Base-by-base conservation (phyloP, 106 monocot genomes). In the Chionographis japonica region DNA sequence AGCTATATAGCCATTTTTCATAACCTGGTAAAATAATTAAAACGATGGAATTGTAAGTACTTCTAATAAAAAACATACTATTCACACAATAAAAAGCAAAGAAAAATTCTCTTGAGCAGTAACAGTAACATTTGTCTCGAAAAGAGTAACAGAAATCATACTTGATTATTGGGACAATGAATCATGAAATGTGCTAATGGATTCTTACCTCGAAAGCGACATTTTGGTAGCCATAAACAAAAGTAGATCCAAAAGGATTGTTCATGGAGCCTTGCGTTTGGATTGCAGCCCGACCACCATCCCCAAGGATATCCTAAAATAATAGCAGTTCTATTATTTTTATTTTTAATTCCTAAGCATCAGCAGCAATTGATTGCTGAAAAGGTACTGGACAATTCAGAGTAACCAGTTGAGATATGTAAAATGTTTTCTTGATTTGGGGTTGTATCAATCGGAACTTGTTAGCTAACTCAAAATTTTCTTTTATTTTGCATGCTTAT, bases 1-100 rank as follows among this genome's bases (percentile, higher is more conserved):
- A 53, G 94, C 90, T 72, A 94, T 90, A 65, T 90, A 94, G 1
- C 88, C 88, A 88, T 94, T 94, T 73, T 90, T 90, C 94, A 94
- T 88, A 56, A 94, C 90, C 94, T 94, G 62, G 62, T 17, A 53
- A 65, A 65, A 49, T 18, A 71, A 73, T 56, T 67, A 9, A 52
- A 64, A 16, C 20, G 57, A 14, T 56, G 13, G 20, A 42, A 16
- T 27, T 35, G 37, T 12, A 63, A 13, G 35, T 16, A 16, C 27
- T 27, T 27, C 27, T 27, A 27, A 0, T 27, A 27, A 27, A 27
- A 27, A 27, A 27, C 27, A 27, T 27, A 27, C 27, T 27, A 27
- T 27, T 27, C 1, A 27, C 27, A 27, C 27, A 27, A 27, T 27
- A 27, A 0, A 27, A 27, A 27, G 27, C 27, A 27, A 27, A 27